Evolutionary conservation across 345 rosid genomes (phyloP).

Genomic region (Microthlaspi erraticum): DNA sequence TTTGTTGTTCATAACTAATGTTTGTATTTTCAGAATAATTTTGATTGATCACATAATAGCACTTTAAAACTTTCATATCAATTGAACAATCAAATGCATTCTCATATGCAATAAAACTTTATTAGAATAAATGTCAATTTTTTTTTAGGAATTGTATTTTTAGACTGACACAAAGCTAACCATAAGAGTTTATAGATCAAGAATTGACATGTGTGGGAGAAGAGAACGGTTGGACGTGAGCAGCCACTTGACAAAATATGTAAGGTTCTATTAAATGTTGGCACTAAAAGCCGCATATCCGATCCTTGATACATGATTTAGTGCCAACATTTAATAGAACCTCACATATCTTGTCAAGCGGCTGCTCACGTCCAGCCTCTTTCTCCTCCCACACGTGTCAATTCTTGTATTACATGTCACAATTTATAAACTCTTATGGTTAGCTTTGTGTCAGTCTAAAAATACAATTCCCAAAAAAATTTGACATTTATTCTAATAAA

Average conservation of each 20-base stretch:
- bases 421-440: background rate
- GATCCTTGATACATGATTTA: background rate
- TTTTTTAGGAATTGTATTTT: background rate
- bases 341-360: slow-evolving; percentile 29
- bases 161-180: background rate
- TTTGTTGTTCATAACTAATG: too few relatives aligned
- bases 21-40: too few relatives aligned
- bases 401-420: too few relatives aligned
- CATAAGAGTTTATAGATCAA: background rate
- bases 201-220: background rate
- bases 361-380: slow-evolving; percentile 16
- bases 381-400: background rate
- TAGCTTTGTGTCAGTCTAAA: background rate
- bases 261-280: slow-evolving; percentile 15
- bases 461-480: background rate
- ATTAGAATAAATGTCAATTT: background rate
- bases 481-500: background rate
- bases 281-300: background rate
- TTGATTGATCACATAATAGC: background rate
- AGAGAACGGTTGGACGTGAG: slow-evolving; percentile 16
- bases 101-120: background rate
- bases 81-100: background rate
- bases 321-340: slow-evolving; percentile 10
- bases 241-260: slow-evolving; percentile 22
- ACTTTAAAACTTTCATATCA: background rate